Conservation (phyloP, 805 yeast genomes). For the Hemisphaericaspora nanyangensis region DNA sequence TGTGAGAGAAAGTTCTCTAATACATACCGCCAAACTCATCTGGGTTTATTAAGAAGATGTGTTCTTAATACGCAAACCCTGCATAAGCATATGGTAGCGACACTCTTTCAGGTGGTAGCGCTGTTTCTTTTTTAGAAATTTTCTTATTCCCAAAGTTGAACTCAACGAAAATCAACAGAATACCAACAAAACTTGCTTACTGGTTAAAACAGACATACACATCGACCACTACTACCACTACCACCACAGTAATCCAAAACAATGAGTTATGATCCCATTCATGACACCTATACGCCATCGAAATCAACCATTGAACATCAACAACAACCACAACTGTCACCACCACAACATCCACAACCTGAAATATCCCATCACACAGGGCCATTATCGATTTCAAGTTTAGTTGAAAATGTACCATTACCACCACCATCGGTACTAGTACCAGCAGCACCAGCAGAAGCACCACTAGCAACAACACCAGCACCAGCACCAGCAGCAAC, state of each 20-base stretch:
- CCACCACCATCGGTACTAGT: neutral
- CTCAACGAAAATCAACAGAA: no score
- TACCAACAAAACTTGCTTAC: no score
- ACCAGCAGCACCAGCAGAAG: neutral
- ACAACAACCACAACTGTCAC: neutral
- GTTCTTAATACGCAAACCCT: neutral
- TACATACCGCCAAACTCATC: no score
- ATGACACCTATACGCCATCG: conserved; percentile 27
- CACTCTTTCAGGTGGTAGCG: no score
- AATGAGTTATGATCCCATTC: conserved; percentile 44
- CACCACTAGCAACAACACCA: neutral
- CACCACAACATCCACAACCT: conserved; percentile 1
- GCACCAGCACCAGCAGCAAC: no score
- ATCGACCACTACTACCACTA: neutral
- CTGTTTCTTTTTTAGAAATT: no score
- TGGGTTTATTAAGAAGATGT: neutral
- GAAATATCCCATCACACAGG: conserved; percentile 3
- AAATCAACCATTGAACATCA: conserved; percentile 1
- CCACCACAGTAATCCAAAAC: no score
- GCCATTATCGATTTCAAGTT: conserved; percentile 12
- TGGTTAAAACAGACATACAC: no score
- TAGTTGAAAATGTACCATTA: conserved; percentile 3
- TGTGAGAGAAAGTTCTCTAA: no score
- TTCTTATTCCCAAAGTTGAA: no score
- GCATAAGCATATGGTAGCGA: no score